phyloP scores from a whole-genome alignment of 768 basidiomycete species.

The Pleurotus citrinopileatus region DNA sequence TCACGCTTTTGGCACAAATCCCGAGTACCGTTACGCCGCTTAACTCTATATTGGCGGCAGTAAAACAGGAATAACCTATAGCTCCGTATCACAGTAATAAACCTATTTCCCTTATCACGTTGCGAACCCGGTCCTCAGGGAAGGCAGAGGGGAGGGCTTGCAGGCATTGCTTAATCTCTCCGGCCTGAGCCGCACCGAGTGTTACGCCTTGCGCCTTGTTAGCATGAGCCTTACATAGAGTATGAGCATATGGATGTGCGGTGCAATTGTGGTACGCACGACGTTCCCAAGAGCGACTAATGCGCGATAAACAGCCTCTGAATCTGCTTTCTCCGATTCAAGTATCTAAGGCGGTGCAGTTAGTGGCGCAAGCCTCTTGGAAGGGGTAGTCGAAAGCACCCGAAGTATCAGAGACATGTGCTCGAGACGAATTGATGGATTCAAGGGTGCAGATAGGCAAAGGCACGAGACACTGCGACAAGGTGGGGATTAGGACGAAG shows the following conservation, averaged over 20 bases:
- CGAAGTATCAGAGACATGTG: conserved; percentile 43
- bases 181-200: conserved; percentile 36
- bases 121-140: conserved; percentile 56
- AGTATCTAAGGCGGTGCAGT: conserved; percentile 34
- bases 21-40: no score
- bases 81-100: conserved; percentile 32
- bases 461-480: conserved; percentile 63
- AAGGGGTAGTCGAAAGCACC: conserved; percentile 31
- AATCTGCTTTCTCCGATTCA: conserved; percentile 49
- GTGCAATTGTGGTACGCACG: conserved; percentile 35
- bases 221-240: conserved; percentile 43
- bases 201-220: conserved; percentile 33
- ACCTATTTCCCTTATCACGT: conserved; percentile 46
- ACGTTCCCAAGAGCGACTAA: conserved; percentile 73
- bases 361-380: conserved; percentile 1
- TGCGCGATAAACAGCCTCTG: conserved; percentile 69
- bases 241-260: conserved; percentile 6
- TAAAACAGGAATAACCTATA: background rate
- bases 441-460: conserved; percentile 39
- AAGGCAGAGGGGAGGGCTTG: conserved; percentile 42
- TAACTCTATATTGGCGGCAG: conserved; percentile 1
- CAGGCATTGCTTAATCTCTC: conserved; percentile 38
- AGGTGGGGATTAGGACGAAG: conserved; percentile 11
- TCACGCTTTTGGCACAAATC: no score
- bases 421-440: conserved; percentile 34